Evolutionary conservation across 2,329 filamentous ascomycete genomes (phyloP).

Genomic region (Aspergillus persii): DNA sequence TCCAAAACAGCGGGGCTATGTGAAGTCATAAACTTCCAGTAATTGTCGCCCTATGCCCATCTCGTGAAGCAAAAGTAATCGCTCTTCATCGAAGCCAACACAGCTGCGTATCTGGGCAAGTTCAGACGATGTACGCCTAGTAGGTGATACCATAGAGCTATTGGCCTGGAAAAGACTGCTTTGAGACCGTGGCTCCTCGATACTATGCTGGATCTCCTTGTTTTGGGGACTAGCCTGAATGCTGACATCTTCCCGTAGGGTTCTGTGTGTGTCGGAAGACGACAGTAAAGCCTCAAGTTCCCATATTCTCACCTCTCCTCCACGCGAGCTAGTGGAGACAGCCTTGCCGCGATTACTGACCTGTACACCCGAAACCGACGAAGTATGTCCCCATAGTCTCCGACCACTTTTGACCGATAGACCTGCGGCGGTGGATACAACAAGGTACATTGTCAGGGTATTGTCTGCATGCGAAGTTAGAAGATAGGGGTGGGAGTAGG

Average conservation of each 20-base stretch:
- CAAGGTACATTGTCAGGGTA: slow-evolving; percentile 77
- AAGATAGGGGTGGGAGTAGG: slow-evolving; percentile 80
- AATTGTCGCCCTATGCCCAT: slow-evolving; percentile 66
- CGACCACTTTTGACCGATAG: slow-evolving; percentile 71
- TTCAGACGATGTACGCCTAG: slow-evolving; percentile 38
- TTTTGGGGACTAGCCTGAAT: slow-evolving; percentile 51
- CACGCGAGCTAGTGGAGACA: slow-evolving; percentile 80
- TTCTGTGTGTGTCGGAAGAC: slow-evolving; percentile 44
- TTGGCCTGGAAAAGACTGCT: slow-evolving; percentile 15
- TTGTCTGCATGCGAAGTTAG: slow-evolving; percentile 83
- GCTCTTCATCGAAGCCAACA: slow-evolving; percentile 88
- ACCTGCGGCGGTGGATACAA: slow-evolving; percentile 65
- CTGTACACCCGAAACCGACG: slow-evolving; percentile 79
- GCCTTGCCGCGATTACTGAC: slow-evolving; percentile 83
- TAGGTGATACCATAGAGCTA: slow-evolving; percentile 14
- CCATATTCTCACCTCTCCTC: slow-evolving; percentile 81
- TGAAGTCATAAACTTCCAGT: slow-evolving; percentile 85
- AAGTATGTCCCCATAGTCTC: slow-evolving; percentile 87
- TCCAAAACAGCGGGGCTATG: slow-evolving; percentile 40
- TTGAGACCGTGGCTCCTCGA: slow-evolving; percentile 4
- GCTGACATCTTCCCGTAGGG: slow-evolving; percentile 50
- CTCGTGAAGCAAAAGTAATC: slow-evolving; percentile 82
- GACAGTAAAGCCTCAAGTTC: slow-evolving; percentile 73
- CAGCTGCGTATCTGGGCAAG: slow-evolving; percentile 55
- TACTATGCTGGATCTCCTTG: slow-evolving; percentile 10